Conservation (phyloP, 345 rosid species). For the Ceriops decandra region DNA sequence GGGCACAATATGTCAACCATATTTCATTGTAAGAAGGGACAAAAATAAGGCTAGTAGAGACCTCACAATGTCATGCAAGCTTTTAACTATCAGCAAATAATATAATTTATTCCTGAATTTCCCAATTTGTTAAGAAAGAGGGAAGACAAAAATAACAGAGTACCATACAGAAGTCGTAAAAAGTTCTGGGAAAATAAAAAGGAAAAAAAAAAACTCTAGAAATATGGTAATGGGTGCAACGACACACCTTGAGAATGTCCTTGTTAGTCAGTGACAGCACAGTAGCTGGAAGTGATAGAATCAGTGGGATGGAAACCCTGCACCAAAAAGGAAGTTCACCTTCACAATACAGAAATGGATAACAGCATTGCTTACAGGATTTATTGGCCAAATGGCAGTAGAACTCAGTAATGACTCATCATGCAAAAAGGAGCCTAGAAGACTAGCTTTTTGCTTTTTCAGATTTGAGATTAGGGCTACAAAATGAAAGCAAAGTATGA, state of each 20-base stretch:
- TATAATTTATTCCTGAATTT: too few relatives aligned
- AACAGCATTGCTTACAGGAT: neutral
- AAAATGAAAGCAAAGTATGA: too few relatives aligned
- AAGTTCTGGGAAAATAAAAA: slow-evolving; percentile 25
- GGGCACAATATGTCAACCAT: neutral
- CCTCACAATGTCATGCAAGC: too few relatives aligned
- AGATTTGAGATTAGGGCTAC: too few relatives aligned
- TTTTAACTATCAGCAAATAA: too few relatives aligned
- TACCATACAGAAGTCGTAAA: neutral
- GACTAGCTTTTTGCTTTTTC: too few relatives aligned
- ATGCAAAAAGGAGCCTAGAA: too few relatives aligned
- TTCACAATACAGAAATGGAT: neutral
- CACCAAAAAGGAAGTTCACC: slow-evolving; percentile 15
- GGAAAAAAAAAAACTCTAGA: slow-evolving; percentile 37
- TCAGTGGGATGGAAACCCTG: slow-evolving; percentile 81
- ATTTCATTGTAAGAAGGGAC: neutral
- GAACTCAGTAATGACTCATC: too few relatives aligned
- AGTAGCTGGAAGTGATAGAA: slow-evolving; percentile 75
- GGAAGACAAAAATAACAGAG: neutral
- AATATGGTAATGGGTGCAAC: neutral
- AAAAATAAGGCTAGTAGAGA: too few relatives aligned
- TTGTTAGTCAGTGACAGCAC: slow-evolving; percentile 78
- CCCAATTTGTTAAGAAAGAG: too few relatives aligned
- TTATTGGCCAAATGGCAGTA: too few relatives aligned
- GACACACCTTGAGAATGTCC: slow-evolving; percentile 62